These are phyloP conservation scores for Colletotrichum australisinense DNA, from an alignment of 2,329 filamentous ascomycete species.

Conservation along the genomic window DNA sequence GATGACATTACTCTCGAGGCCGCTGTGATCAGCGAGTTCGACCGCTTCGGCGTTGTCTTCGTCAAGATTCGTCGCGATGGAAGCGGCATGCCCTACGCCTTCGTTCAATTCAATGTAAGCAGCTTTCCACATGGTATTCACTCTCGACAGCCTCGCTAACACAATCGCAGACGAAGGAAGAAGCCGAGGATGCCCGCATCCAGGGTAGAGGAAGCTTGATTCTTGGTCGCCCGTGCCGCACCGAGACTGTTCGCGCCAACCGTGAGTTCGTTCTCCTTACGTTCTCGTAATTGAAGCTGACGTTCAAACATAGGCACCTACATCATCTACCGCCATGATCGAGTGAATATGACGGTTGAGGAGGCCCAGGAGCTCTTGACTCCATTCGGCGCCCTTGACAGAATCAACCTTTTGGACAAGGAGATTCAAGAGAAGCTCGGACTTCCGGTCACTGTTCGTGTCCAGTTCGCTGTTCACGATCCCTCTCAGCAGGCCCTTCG, in stretches of 20 bases:
- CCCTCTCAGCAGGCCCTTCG: constrained; percentile 59
- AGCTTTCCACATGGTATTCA: background rate
- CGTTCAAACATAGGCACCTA: constrained; percentile 55
- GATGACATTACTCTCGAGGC: constrained; percentile 63
- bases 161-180: constrained; percentile 53
- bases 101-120: constrained; percentile 71
- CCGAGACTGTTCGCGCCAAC: constrained; percentile 69
- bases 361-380: constrained; percentile 58
- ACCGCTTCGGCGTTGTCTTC: constrained; percentile 65
- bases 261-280: constrained; percentile 52
- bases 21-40: constrained; percentile 65
- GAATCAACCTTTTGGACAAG: constrained; percentile 41
- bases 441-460: constrained; percentile 52
- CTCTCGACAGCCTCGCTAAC: constrained; percentile 39
- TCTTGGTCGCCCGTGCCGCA: constrained; percentile 67
- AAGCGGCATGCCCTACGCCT: constrained; percentile 70
- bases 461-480: constrained; percentile 64
- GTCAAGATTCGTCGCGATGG: constrained; percentile 73
- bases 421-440: constrained; percentile 47
- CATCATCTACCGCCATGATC: constrained; percentile 55
- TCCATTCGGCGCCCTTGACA: constrained; percentile 57
- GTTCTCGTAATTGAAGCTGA: constrained; percentile 38
- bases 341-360: constrained; percentile 48
- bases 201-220: constrained; percentile 61
- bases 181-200: constrained; percentile 61